Base-by-base conservation (phyloP, 192 early-diverging fungal genomes). In the Podochytrium sp. region DNA sequence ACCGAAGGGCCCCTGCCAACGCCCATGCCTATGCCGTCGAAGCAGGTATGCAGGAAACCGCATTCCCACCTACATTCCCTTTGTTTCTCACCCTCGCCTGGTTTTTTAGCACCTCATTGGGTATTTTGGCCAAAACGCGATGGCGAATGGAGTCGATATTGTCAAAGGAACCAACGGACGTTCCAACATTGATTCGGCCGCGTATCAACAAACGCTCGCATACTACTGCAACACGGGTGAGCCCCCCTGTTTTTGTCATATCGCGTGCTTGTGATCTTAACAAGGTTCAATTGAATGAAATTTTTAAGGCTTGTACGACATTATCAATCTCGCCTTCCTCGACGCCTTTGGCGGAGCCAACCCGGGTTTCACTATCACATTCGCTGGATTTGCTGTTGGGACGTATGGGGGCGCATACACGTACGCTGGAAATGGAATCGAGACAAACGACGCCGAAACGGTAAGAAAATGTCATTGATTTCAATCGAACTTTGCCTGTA, bases 201-300 rank as follows among this genome's bases (percentile, higher is more conserved):
- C 16, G 1, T 69, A 69, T 40, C 66, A 69, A 27, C 10, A 56
- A n/a, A 16, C n/a, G 6, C 53, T 69, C 18, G 37, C 33, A 2
- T 34, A 69, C 20, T 69, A 69, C 51, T 69, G 66, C 35, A 38
- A 51, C 35, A 55, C 51, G 16, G 66, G 66, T 61, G n/a, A 55
- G 7, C 20, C 7, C 43, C 20, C 7, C 20, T 47, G 20, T 47
- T 12, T 47, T 20, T 47, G 7, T 20, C 20, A 12, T 61, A 10
- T 40, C 59, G 27, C 59, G 6, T 61, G 20, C 33, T 37, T 16
- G 59, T 34, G 37, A 7, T n/a, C 18, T 30, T 61, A 10, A 34
- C 47, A 41, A 49, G 63, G 29, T 47, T 18, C 23, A 43, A 7
- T 25, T 57, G 10, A 27, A 30, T 27, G 27, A 10, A 57, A 20